Evolutionary conservation across 768 basidiomycete genomes (phyloP).

Genomic region (Kwoniella bestiolae): DNA sequence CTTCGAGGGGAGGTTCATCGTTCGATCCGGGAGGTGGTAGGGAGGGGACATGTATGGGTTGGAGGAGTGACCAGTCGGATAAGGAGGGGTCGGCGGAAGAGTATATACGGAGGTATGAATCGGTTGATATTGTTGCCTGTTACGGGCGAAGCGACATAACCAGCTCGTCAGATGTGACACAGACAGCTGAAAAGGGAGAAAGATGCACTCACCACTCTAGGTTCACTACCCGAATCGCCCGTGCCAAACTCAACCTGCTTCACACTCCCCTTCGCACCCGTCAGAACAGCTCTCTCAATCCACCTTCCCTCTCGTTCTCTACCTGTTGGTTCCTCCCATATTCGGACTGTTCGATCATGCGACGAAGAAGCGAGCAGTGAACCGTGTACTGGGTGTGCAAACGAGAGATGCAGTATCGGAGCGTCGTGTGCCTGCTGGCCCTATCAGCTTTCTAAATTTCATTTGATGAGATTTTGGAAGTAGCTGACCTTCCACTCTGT

Average conservation of each 20-base stretch:
- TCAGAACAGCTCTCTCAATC: constrained; percentile 64
- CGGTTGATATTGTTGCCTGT: constrained; percentile 85
- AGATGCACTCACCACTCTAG: constrained; percentile 70
- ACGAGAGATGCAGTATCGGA: constrained; percentile 77
- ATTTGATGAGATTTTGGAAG: too few relatives aligned
- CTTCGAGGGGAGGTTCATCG: constrained; percentile 20
- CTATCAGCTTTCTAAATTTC: too few relatives aligned
- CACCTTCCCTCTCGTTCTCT: constrained; percentile 39
- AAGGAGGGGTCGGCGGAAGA: constrained; percentile 61
- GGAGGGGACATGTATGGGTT: constrained; percentile 51
- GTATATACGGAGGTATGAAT: constrained; percentile 84
- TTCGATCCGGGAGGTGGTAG: constrained; percentile 28
- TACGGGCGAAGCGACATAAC: not conserved
- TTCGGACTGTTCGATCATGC: constrained; percentile 87
- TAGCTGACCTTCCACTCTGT: constrained; percentile 85
- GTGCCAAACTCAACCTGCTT: constrained; percentile 86
- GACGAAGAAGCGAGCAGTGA: constrained; percentile 82
- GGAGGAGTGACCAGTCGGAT: constrained; percentile 53
- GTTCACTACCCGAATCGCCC: constrained; percentile 70
- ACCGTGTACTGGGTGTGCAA: constrained; percentile 94
- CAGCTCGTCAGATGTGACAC: not conserved
- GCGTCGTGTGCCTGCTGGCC: constrained; percentile 99
- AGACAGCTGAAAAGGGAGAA: not conserved
- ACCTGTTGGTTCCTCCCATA: constrained; percentile 73
- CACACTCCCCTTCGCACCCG: constrained; percentile 84